Conservation (phyloP, 129 eudicot species). For the Helianthus annuus region DNA sequence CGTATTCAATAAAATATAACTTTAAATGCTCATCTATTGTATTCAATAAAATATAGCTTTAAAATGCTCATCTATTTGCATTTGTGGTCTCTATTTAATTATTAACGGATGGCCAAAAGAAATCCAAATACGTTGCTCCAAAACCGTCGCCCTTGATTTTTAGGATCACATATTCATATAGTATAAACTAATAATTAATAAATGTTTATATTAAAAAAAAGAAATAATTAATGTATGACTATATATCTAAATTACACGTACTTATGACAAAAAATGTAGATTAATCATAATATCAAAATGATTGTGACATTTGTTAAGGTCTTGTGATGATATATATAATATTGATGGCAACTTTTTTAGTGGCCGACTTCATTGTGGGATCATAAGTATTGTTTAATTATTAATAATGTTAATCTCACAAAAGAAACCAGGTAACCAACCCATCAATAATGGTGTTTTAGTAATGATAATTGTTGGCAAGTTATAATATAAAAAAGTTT, state of each 20-base stretch:
- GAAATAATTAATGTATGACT: background rate
- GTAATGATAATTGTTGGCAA: background rate
- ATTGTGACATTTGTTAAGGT: conserved; percentile 5
- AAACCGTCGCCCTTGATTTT: background rate
- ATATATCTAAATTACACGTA: conserved; percentile 10
- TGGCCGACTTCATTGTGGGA: background rate
- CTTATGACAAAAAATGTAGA: background rate
- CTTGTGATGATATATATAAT: background rate
- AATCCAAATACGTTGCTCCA: background rate
- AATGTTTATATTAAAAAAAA: background rate
- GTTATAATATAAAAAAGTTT: background rate
- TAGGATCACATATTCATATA: background rate
- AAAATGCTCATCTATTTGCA: background rate
- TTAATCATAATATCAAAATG: background rate
- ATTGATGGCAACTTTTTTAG: conserved; percentile 10
- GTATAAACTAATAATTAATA: background rate
- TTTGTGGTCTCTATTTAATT: conserved; percentile 20
- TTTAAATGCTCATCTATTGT: background rate
- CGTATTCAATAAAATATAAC: background rate
- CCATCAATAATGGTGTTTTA: conserved; percentile 11
- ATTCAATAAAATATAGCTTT: background rate
- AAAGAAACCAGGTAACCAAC: background rate
- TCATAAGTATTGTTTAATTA: background rate
- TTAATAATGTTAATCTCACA: background rate
- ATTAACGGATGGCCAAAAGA: background rate